Evolutionary conservation across 2,329 filamentous ascomycete genomes (phyloP).

Genomic region (Neofusicoccum kwambonambiense): DNA sequence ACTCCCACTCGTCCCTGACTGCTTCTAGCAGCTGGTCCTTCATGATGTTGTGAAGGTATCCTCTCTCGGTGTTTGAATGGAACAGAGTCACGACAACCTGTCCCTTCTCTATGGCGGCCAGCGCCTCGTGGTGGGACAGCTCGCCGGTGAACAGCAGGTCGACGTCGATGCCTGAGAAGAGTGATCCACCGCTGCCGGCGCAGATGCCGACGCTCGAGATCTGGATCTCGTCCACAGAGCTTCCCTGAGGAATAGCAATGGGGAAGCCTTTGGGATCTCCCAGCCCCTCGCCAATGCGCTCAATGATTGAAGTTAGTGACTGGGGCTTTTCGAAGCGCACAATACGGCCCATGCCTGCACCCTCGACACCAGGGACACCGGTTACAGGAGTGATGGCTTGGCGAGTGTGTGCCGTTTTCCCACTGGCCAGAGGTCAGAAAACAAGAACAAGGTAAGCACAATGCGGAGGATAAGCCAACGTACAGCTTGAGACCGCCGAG

Average conservation of each 20-base stretch:
- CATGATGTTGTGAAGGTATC: slow-evolving; percentile 73
- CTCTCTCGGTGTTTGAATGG: slow-evolving; percentile 89
- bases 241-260: slow-evolving; percentile 62
- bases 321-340: slow-evolving; percentile 56
- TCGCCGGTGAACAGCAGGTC: slow-evolving; percentile 90
- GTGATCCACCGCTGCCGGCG: slow-evolving; percentile 78
- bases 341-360: slow-evolving; percentile 62
- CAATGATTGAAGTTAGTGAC: slow-evolving; percentile 57
- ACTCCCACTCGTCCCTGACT: slow-evolving; percentile 58
- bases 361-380: slow-evolving; percentile 24
- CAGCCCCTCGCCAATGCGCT: slow-evolving; percentile 60
- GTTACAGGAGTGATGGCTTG: slow-evolving; percentile 53
- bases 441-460: too few relatives aligned
- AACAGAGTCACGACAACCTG: slow-evolving; percentile 81
- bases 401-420: slow-evolving; percentile 44
- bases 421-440: background rate
- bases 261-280: slow-evolving; percentile 66
- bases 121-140: slow-evolving; percentile 87
- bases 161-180: slow-evolving; percentile 68
- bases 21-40: slow-evolving; percentile 61
- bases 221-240: slow-evolving; percentile 51
- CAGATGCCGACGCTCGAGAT: slow-evolving; percentile 79
- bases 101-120: slow-evolving; percentile 81
- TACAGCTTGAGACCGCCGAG: slow-evolving; percentile 10
- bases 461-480: background rate